These are phyloP conservation scores for Amylocarpus encephaloides DNA, from an alignment of 2,329 filamentous ascomycete species.

Conservation along the genomic window DNA sequence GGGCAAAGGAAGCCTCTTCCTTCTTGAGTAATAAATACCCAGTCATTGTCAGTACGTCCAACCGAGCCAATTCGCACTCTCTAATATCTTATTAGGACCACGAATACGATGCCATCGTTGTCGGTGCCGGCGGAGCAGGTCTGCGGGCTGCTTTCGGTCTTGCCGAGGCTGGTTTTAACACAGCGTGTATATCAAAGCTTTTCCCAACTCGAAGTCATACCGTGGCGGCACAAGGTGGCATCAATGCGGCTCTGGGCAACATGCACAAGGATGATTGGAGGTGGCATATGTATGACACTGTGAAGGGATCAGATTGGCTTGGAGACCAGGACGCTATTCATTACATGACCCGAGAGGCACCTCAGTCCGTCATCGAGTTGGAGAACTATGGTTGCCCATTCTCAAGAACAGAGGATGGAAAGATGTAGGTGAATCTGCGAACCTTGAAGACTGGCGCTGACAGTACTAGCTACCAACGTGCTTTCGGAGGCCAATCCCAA, in stretches of 20 bases:
- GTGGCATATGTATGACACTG: slow-evolving; percentile 99
- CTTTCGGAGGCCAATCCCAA: slow-evolving; percentile 95
- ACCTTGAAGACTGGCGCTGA: slow-evolving; percentile 16
- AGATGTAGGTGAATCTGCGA: slow-evolving; percentile 56
- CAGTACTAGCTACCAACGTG: slow-evolving; percentile 75
- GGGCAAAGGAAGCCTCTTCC: slow-evolving; percentile 87
- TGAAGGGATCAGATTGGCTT: slow-evolving; percentile 96
- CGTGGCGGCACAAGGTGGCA: slow-evolving; percentile 75
- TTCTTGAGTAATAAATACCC: slow-evolving; percentile 87
- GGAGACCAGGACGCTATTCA: slow-evolving; percentile 97
- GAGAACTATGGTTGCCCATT: slow-evolving; percentile 98
- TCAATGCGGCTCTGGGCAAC: slow-evolving; percentile 84
- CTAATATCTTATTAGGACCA: slow-evolving; percentile 60
- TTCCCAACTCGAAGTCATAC: slow-evolving; percentile 84
- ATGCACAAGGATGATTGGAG: slow-evolving; percentile 99
- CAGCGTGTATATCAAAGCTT: slow-evolving; percentile 63
- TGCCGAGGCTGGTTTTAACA: slow-evolving; percentile 84
- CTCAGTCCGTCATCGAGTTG: slow-evolving; percentile 84
- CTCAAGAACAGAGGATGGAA: slow-evolving; percentile 91
- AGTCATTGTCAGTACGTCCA: slow-evolving; percentile 60
- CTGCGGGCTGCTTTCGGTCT: slow-evolving; percentile 80
- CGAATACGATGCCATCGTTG: slow-evolving; percentile 96
- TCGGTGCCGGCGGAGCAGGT: slow-evolving; percentile 76
- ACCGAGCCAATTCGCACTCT: slow-evolving; percentile 1
- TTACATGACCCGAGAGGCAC: slow-evolving; percentile 96